These are phyloP conservation scores for Candida hungchunana DNA, from an alignment of 805 yeast species.

Conservation along the genomic window DNA sequence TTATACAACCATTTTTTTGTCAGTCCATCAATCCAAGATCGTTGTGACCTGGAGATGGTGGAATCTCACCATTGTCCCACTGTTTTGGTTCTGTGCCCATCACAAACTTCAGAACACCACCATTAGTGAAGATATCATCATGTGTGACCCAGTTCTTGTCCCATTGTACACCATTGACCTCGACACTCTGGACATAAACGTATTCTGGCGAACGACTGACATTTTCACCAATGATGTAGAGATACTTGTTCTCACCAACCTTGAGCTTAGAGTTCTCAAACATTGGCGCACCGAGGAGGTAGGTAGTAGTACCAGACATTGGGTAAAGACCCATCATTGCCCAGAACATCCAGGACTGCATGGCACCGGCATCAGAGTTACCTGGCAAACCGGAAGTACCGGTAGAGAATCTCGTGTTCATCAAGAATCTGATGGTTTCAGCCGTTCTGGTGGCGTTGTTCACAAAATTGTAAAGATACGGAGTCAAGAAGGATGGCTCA, in stretches of 20 bases:
- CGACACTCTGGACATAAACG: slow-evolving; percentile 29
- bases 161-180: slow-evolving; percentile 28
- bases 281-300: slow-evolving; percentile 31
- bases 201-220: slow-evolving; percentile 18
- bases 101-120: slow-evolving; percentile 25
- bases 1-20: too few relatives aligned
- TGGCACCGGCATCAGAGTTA: slow-evolving; percentile 36
- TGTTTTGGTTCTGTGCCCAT: slow-evolving; percentile 12
- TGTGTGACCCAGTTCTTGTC: slow-evolving; percentile 32
- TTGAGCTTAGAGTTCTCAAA: slow-evolving; percentile 23
- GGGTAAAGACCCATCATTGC: slow-evolving; percentile 34
- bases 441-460: slow-evolving; percentile 29
- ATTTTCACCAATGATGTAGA: slow-evolving; percentile 25
- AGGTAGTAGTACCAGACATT: slow-evolving; percentile 33
- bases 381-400: slow-evolving; percentile 34
- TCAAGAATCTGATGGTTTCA: slow-evolving; percentile 29
- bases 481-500: slow-evolving; percentile 35
- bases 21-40: slow-evolving; percentile 22
- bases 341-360: slow-evolving; percentile 36
- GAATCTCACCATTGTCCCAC: slow-evolving; percentile 20
- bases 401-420: slow-evolving; percentile 25
- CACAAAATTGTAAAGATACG: slow-evolving; percentile 32
- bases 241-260: slow-evolving; percentile 25
- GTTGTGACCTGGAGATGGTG: slow-evolving; percentile 27
- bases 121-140: slow-evolving; percentile 28